Percentiles rank a stretch among this genome's conserved stretches.
Evolutionary conservation across 2,329 filamentous ascomycete species (phyloP).

Genomic region (Pyricularia sp.): DNA sequence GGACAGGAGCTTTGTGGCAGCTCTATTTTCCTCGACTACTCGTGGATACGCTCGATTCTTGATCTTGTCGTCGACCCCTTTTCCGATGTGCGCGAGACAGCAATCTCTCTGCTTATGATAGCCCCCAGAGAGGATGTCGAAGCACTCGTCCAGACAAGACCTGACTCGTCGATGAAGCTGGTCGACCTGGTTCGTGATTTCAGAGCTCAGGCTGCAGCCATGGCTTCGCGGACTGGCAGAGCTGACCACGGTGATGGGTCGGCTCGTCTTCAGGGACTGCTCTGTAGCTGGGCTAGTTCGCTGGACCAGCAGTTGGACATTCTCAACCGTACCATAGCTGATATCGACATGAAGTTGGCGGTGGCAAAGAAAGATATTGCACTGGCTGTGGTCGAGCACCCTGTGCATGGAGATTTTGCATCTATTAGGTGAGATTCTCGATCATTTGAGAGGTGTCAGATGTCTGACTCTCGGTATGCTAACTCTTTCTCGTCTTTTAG

Average conservation of each 20-base stretch:
- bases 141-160: constrained; percentile 9
- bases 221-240: constrained; percentile 63
- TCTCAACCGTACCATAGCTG: constrained; percentile 46
- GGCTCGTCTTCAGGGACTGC: constrained; percentile 63
- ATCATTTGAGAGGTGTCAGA: background rate
- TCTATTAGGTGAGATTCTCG: constrained; percentile 47
- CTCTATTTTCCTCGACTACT: constrained; percentile 27
- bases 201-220: constrained; percentile 40
- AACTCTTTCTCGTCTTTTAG: constrained; percentile 17
- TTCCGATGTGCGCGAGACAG: constrained; percentile 70
- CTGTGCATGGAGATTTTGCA: constrained; percentile 62
- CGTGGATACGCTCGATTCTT: constrained; percentile 55
- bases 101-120: constrained; percentile 41
- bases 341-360: constrained; percentile 54
- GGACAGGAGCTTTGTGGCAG: constrained; percentile 43
- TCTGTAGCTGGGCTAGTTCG: constrained; percentile 47
- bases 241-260: constrained; percentile 91
- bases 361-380: constrained; percentile 57
- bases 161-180: constrained; percentile 9
- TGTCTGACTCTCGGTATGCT: background rate
- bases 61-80: constrained; percentile 85
- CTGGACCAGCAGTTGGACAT: constrained; percentile 36
- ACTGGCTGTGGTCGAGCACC: constrained; percentile 54
- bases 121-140: constrained; percentile 29
- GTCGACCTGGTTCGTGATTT: constrained; percentile 33